Base-by-base conservation (phyloP, 2,329 filamentous ascomycete species). In the Diaporthe humulicola region DNA sequence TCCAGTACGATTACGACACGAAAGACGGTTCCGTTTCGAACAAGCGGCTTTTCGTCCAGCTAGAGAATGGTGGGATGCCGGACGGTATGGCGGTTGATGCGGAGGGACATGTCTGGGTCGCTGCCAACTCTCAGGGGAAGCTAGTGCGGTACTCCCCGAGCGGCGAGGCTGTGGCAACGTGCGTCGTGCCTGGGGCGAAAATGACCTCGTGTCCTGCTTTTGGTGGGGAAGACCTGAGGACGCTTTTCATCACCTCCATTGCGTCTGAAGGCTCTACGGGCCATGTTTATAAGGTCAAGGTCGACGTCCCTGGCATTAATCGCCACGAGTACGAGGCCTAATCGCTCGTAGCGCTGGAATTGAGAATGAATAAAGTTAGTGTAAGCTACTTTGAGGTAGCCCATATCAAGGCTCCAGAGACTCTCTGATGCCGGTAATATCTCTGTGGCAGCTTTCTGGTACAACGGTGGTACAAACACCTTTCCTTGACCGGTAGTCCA, bases 191-290 rank as follows among this genome's bases (percentile, higher is more conserved):
- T 2, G 75, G 72, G 7, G 76, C 73, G 6, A 73, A 77, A 54
- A 76, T 77, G 75, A 60, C 73, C 33, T 77, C 76, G 4, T 77
- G 76, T 60, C 72, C 76, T 38, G 74, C 72, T 2, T 77, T 77
- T 36, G 76, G 75, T 12, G 72, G 70, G 3, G 25, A 42, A 15
- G 75, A 77, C 45, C 61, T 77, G 56, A 77, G 60, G 36, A 77
- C 74, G 3, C 30, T 77, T 22, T 77, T 77, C 48, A 70, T 77
- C 42, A 76, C 76, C 6, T 77, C 76, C 8, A 77, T 77, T 40
- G 69, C 72, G 28, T 36, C 66, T 9, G 75, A 77, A 33, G 74
- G 42, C 8, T 77, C 76, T 36, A 76, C 64, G 8, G 76, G 73
- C 19, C 69, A 77, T 58, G 76, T 77, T 22, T 77, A 77, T 22